Evolutionary conservation across 768 basidiomycete genomes (phyloP), one percentile per base, ranked within the genome.

Genomic region (Tricholoma bakamatsutake): DNA sequence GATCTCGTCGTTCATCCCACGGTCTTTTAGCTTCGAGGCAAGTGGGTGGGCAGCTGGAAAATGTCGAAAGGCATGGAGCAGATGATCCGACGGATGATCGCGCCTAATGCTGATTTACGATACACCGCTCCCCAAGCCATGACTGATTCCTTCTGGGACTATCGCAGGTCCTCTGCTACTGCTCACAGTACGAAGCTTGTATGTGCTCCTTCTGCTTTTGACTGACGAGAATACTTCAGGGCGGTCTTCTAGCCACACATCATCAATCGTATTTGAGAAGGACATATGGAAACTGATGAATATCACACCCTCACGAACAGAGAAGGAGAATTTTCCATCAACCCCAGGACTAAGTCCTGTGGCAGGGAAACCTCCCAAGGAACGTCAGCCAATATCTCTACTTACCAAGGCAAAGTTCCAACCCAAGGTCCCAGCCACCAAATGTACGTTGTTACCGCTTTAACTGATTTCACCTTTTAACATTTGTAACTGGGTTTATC

Each of bases 1-100:
- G 6, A n/a, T 30, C 17, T 43, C 2, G 33, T 50, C 24, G 54
- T 46, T 53, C 28, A 34, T 12, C 49, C 1, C 21, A 40, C n/a
- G 31, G 1, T 45, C 52, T 34, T n/a, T 6, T 48, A 88, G 85
- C 73, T 90, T 57, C 79, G 81, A 2, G 93, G 93, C 10, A 85
- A 84, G 64, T 98, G 94, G 94, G 78, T 94, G 11, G 93, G 94
- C 39, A 78, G 74, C 31, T 90, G 89, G 84, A 75, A 77, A 45
- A 85, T 89, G 76, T 82, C 84, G 5, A 76, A 76, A 49, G 71
- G 76, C 65, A 71, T 81, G 51, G 90, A 93, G 68, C 78, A 73
- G 57, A 73, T 93, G 52, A 69, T 93, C 12, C 79, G 80, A n/a
- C 72, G 85, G 50, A 92, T 93, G 91, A 78, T 91, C 27, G 73